Base-by-base conservation (phyloP, 371 early-diverging fungal genomes). In the Mucor saturninus region DNA sequence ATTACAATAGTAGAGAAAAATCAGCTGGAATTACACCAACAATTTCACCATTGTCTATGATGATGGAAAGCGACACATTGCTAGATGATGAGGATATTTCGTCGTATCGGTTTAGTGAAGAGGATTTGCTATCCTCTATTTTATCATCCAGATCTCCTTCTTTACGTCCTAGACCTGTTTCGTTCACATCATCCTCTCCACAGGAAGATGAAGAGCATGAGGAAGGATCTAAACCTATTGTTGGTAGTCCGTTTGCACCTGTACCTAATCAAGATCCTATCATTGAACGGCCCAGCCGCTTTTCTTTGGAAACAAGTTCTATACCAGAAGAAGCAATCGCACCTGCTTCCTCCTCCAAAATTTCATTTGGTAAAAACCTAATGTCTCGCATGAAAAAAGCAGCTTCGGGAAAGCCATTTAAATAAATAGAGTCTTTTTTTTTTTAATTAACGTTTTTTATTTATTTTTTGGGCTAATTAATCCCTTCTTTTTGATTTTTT, bases 321-420 rank as follows among this genome's bases (percentile, higher is more conserved):
- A 28, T 29, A 28, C 21, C 10, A 7, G 14, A 9, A 48, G 21
- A 21, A 1, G 26, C 1, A 5, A 35, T 32, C 2, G 2, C 10
- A 9, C 6, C 48, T 2, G 54, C 21, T 26, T 8, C 7, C n/a
- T 3, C 4, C 29, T 5, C 10, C 14, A 59, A 52, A 32, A 15
- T 42, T 3, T 30, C 54, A 52, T 53, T 61, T 50, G 26, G 48
- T 26, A 46, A 46, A 21, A 46, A 26, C 28, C 21, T 46, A 8
- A 42, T 61, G 13, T 61, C 61, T 30, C 30, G 54, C 11, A 21
- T 61, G 13, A 61, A 53, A 43, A 61, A 43, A 53, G 60, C 28
- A 10, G 40, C 51, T 46, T 61, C 62, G 37, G 55, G 38, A 29
- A 55, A 30, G 48, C 32, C 62, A 32, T 58, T 58, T 58, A 58